Conservation (phyloP, 768 basidiomycete species). For the Boletus reticuloceps region DNA sequence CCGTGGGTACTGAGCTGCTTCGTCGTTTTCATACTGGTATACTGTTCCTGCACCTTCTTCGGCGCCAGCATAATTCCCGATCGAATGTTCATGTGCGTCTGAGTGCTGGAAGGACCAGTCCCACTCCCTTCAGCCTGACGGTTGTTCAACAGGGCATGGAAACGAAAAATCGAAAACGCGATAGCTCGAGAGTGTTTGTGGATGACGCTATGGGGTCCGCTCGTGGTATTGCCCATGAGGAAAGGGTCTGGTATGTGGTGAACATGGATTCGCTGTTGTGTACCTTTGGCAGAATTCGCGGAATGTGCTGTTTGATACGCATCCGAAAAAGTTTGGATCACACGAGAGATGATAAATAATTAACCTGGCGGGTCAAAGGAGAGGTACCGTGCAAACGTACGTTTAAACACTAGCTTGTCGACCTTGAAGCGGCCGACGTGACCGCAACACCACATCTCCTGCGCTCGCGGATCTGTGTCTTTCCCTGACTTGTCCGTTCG, state of each 20-base stretch:
- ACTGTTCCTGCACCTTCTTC: slow-evolving; percentile 74
- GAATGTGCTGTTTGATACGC: slow-evolving; percentile 29
- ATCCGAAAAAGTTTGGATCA: neutral
- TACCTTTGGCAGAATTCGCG: slow-evolving; percentile 52
- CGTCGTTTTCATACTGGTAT: slow-evolving; percentile 73
- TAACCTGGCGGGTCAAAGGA: slow-evolving; percentile 4
- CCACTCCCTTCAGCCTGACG: slow-evolving; percentile 10
- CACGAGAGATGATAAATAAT: neutral
- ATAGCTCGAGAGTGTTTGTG: slow-evolving; percentile 80
- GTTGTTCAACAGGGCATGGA: slow-evolving; percentile 37
- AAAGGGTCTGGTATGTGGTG: slow-evolving; percentile 53
- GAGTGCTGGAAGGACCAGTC: slow-evolving; percentile 6
- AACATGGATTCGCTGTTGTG: slow-evolving; percentile 67
- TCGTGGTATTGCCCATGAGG: slow-evolving; percentile 38
- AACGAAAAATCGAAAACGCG: slow-evolving; percentile 77
- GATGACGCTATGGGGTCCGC: slow-evolving; percentile 64
- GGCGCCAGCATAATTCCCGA: slow-evolving; percentile 62
- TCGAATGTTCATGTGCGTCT: slow-evolving; percentile 28
- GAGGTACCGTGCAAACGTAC: slow-evolving; percentile 30
- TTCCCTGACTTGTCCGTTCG: slow-evolving; percentile 14
- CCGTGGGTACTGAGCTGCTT: slow-evolving; percentile 67
- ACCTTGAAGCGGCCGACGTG: slow-evolving; percentile 66
- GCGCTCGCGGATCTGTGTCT: slow-evolving; percentile 27
- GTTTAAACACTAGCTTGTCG: slow-evolving; percentile 38
- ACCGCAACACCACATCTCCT: slow-evolving; percentile 68